A percentile compares a stretch with the other conserved stretches of the same genome.
Evolutionary conservation across 306 rosid genomes (phyloP).

Genomic region (Argentina anserina): DNA sequence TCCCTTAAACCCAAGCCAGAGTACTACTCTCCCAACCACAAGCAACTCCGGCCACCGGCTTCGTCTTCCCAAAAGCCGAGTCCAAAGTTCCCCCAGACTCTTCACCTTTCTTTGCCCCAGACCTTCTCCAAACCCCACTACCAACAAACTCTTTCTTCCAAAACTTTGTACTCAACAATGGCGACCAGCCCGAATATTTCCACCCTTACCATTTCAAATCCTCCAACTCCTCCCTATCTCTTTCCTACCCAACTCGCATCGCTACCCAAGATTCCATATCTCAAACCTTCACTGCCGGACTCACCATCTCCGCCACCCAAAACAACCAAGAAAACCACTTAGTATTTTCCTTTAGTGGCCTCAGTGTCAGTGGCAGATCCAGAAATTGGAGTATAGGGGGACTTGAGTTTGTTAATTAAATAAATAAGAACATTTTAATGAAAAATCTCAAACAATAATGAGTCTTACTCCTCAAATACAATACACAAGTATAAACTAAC

Average conservation of each 20-base stretch:
- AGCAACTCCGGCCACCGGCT: slow-evolving; percentile 12
- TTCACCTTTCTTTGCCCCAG: slow-evolving; percentile 45
- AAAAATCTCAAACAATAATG: no score
- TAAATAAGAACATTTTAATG: no score
- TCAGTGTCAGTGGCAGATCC: no score
- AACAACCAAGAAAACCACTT: slow-evolving; percentile 29
- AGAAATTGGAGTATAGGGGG: no score
- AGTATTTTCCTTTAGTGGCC: slow-evolving; percentile 52
- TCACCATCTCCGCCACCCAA: slow-evolving; percentile 43
- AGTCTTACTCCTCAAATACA: no score
- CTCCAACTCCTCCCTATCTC: slow-evolving; percentile 30
- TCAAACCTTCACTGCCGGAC: slow-evolving; percentile 52
- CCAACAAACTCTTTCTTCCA: slow-evolving; percentile 83
- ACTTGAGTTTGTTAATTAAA: no score
- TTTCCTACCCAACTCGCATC: slow-evolving; percentile 49
- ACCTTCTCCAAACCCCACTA: slow-evolving; percentile 51
- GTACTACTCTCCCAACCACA: slow-evolving; percentile 2
- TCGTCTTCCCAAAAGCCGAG: slow-evolving; percentile 41
- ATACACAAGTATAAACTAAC: no score
- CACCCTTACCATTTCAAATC: slow-evolving; percentile 20
- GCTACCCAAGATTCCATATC: slow-evolving; percentile 28
- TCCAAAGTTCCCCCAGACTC: slow-evolving; percentile 71
- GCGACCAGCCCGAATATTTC: slow-evolving; percentile 61
- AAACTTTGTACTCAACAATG: slow-evolving; percentile 55
- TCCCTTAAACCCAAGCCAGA: slow-evolving; percentile 4